Evolutionary conservation across 441 rosid genomes (phyloP).

Genomic region (Populus tomentosa): DNA sequence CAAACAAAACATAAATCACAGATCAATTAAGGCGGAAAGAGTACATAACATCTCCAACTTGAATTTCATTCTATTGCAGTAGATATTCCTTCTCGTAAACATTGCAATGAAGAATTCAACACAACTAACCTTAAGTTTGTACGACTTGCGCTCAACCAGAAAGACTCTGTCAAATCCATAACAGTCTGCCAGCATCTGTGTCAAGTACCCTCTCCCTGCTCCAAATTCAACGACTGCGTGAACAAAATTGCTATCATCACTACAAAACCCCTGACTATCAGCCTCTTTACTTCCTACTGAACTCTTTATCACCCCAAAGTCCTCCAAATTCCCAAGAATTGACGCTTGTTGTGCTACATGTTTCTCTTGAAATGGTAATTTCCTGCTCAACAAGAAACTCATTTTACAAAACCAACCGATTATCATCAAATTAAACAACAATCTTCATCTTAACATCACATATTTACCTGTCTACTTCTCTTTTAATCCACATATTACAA

Average conservation of each 20-base stretch:
- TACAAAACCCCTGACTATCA: conserved; percentile 9
- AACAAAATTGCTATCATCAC: conserved; percentile 17
- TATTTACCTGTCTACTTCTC: conserved; percentile 70
- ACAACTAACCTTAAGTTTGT: conserved; percentile 77
- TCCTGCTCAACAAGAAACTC: conserved; percentile 38
- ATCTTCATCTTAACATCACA: background rate
- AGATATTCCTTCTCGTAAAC: background rate
- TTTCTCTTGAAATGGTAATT: conserved; percentile 84
- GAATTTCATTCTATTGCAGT: background rate
- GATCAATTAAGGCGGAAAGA: conserved; percentile 9
- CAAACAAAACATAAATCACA: conserved; percentile 19
- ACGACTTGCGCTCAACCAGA: conserved; percentile 80
- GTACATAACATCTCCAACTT: conserved; percentile 7
- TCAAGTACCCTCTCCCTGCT: conserved; percentile 94
- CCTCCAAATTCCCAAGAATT: conserved; percentile 83
- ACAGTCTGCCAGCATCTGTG: conserved; percentile 89
- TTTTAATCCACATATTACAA: conserved; percentile 68
- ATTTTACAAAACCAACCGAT: conserved; percentile 11
- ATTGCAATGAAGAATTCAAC: background rate
- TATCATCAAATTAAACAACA: conserved; percentile 4
- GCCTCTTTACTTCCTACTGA: conserved; percentile 14
- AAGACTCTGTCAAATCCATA: conserved; percentile 66
- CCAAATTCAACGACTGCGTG: conserved; percentile 92
- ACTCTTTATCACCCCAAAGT: conserved; percentile 53
- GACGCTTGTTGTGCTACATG: conserved; percentile 88